Base-by-base conservation (phyloP, 306 rosid species). In the Dalbergia cultrata region DNA sequence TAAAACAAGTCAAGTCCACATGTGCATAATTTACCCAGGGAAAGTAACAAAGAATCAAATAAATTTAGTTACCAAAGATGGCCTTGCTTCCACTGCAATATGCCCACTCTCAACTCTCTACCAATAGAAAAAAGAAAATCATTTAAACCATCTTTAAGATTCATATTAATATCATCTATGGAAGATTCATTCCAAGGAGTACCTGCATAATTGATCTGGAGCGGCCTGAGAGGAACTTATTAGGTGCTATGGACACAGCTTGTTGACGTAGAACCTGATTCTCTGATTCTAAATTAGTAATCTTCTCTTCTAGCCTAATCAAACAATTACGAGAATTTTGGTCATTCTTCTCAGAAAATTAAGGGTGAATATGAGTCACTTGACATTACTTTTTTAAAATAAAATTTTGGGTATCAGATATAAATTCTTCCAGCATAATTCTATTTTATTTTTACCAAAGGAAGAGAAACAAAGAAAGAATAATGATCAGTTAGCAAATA, bases 181-280 rank as follows among this genome's bases (percentile, higher is more conserved):
- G 67, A 43, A 58, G 66, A 45, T 77, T 79, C 43, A 57, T 72
- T 69, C 49, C 31, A 6, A 67, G 69, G 75, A 57, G 77, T 85
- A 91, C 98, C 94, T 91, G 97, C 74, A 93, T 82, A 78, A 78
- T 87, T 72, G 98, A 93, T 83, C 98, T 88, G 16, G 98, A 84
- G 71, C 97, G 93, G 79, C 93, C 94, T 35, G 94, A 85, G 64
- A 84, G 93, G 88, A 91, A 90, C 86, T 93, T 93, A 75, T 85
- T 93, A 37, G 98, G 98, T 64, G 98, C 88, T 90, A 93, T 93
- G 75, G 98, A 91, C 80, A 93, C 87, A 43, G 98, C 91, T 90
- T 93, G 98, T 78, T 93, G 98, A 39, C 98, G 97, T 39, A 93
- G 87, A 82, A 93, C 98, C 67, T 90, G 92, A 73, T 91, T 93